Base-by-base conservation (phyloP, 1,284 basidiomycete genomes). In the Sutorius eximius region DNA sequence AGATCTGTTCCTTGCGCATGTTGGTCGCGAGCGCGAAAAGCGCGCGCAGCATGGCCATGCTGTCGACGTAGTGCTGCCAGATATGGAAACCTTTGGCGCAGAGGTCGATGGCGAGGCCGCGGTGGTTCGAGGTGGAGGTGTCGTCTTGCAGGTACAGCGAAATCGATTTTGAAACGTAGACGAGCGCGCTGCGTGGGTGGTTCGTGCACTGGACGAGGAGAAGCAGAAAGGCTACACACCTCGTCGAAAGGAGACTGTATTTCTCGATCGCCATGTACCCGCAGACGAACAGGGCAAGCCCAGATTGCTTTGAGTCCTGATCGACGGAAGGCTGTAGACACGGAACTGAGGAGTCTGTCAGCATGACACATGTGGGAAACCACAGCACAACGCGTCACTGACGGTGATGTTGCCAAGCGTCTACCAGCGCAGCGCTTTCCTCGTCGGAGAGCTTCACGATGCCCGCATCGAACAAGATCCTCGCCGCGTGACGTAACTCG, bases 61-160 rank as follows among this genome's bases (percentile, higher is more conserved):
- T 87, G 62, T 99, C 95, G 52, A 95, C 82, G 64, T 95, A 95
- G 61, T 95, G 87, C 69, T 96, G 95, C 93, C 95, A 98, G 42
- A 94, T 87, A 41, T 88, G 82, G 70, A 98, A 98, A 0, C 95
- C 95, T 45, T 87, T 85, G 3, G 89, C 87, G 64, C 91, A 95
- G 11, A 98, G 78, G 65, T 98, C 95, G 59, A 98, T 87, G 0
- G 92, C 94, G 3, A 97, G 77, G 0, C 82, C 77, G 20, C 89
- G 80, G 68, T 90, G 80, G 1, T 75, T 75, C 1, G 82, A 84
- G 11, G 79, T 72, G 43, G 82, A 84, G 11, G 79, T 72, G 43
- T 88, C 85, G 59, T 93, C 85, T 52, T 92, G 81, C 13, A 98
- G 77, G 63, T 89, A 94, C 4, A 86, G 62, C 0, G 82, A 77